phyloP scores from a whole-genome alignment of 352 stramenopile genomes.

The Globisporangium carolinianum region DNA sequence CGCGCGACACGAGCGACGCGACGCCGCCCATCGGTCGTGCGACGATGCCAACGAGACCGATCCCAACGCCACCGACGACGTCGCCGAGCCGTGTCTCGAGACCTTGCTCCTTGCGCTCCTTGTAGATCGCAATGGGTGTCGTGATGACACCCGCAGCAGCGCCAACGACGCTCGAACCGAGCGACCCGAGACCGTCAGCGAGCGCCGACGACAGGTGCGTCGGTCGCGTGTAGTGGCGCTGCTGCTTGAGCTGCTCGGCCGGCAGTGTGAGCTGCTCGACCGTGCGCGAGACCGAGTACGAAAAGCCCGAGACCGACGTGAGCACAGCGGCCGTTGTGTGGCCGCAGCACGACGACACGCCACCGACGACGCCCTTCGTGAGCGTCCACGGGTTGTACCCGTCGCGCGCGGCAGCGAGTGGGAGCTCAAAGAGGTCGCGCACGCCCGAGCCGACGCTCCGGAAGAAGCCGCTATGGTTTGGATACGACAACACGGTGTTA shows the following conservation, averaged over 20 bases:
- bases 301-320: constrained; percentile 72
- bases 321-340: constrained; percentile 64
- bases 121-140: constrained; percentile 69
- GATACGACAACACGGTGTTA: not conserved
- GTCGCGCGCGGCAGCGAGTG: constrained; percentile 50
- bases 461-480: constrained; percentile 51
- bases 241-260: constrained; percentile 44
- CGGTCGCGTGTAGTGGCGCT: constrained; percentile 58
- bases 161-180: constrained; percentile 71
- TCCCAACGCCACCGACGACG: constrained; percentile 64
- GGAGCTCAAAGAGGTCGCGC: constrained; percentile 75
- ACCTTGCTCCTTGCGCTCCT: constrained; percentile 56
- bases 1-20: constrained; percentile 67
- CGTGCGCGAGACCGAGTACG: constrained; percentile 73
- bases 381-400: constrained; percentile 75
- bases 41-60: constrained; percentile 74
- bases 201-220: constrained; percentile 59
- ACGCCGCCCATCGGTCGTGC: constrained; percentile 71
- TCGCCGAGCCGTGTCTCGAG: constrained; percentile 51
- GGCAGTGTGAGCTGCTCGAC: constrained; percentile 76
- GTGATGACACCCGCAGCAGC: constrained; percentile 70
- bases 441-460: constrained; percentile 60
- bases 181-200: constrained; percentile 50
- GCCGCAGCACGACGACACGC: constrained; percentile 63
- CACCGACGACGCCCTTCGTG: constrained; percentile 60